A percentile compares a stretch with the other conserved stretches of the same genome.
These are phyloP conservation scores for Fusarium sp. DNA, from an alignment of 2,329 filamentous ascomycete genomes.

Conservation along the genomic window DNA sequence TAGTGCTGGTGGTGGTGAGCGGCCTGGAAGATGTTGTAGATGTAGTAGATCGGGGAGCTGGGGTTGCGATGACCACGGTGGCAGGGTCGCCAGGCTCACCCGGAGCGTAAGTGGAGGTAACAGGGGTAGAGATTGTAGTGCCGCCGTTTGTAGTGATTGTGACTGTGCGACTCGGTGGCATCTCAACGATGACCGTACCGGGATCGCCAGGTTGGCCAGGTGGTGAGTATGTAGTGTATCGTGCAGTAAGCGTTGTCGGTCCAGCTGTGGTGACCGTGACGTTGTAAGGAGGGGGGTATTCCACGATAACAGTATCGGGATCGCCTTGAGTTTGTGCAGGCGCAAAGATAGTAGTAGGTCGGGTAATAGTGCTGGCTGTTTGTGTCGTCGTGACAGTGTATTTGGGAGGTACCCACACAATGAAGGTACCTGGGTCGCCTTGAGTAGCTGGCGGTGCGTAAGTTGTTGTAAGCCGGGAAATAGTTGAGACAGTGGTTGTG, in stretches of 20 bases:
- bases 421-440: conserved; percentile 11
- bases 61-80: conserved; percentile 24
- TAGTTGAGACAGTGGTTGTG: background rate
- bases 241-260: conserved; percentile 13
- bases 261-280: conserved; percentile 14
- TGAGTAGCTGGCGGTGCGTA: background rate
- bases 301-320: conserved; percentile 20
- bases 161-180: conserved; percentile 9
- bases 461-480: background rate
- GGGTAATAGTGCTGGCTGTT: background rate
- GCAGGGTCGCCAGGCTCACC: conserved; percentile 8
- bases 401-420: background rate
- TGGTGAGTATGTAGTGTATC: conserved; percentile 15
- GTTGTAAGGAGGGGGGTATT: conserved; percentile 15
- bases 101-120: conserved; percentile 15
- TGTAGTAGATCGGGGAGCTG: conserved; percentile 3
- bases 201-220: conserved; percentile 16
- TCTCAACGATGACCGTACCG: conserved; percentile 17
- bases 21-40: conserved; percentile 1
- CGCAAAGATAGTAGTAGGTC: background rate
- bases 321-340: conserved; percentile 2
- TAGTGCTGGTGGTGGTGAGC: conserved; percentile 1
- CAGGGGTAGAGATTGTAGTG: conserved; percentile 12
- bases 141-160: conserved; percentile 21
- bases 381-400: conserved; percentile 8